Percentiles rank a stretch among this genome's conserved stretches.
Conservation (phyloP, 2,329 filamentous ascomycete genomes). For the Aspergillus flavus region DNA sequence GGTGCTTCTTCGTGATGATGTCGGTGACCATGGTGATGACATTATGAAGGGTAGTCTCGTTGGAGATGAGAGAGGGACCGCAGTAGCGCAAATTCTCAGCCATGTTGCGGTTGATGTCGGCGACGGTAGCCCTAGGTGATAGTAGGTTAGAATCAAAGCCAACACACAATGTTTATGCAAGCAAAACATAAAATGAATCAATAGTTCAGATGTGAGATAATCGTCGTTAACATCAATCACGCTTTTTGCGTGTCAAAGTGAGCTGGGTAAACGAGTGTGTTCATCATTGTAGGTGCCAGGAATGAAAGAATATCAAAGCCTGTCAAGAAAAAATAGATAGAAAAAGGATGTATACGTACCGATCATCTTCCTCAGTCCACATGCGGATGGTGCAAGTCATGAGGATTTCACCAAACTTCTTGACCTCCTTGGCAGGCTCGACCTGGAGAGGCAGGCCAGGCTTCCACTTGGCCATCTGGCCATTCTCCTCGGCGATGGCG, state of each 20-base stretch:
- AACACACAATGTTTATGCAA: constrained; percentile 17
- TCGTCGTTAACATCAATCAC: constrained; percentile 88
- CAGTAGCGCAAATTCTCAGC: constrained; percentile 88
- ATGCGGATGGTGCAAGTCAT: constrained; percentile 80
- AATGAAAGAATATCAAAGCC: constrained; percentile 9
- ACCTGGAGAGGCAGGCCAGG: constrained; percentile 81
- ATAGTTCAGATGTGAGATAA: constrained; percentile 51
- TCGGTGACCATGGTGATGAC: constrained; percentile 73
- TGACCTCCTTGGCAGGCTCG: constrained; percentile 75
- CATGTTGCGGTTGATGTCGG: constrained; percentile 92
- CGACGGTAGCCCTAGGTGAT: constrained; percentile 72
- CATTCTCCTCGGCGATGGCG: constrained; percentile 79
- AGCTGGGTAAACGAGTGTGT: constrained; percentile 91
- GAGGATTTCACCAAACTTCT: constrained; percentile 83
- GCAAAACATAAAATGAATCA: constrained; percentile 21
- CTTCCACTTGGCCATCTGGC: constrained; percentile 79
- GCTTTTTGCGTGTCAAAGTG: constrained; percentile 88
- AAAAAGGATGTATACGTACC: constrained; percentile 65
- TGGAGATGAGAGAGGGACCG: constrained; percentile 80
- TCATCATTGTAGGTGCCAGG: constrained; percentile 68
- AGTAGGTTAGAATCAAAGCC: constrained; percentile 46
- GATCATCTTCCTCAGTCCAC: constrained; percentile 89
- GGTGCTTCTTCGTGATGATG: constrained; percentile 86
- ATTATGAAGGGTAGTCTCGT: constrained; percentile 72
- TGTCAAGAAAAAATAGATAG: constrained; percentile 16